Percentiles rank a stretch among this genome's conserved stretches.
Evolutionary conservation across 768 basidiomycete species (phyloP).

Genomic region (Boletus edulis): DNA sequence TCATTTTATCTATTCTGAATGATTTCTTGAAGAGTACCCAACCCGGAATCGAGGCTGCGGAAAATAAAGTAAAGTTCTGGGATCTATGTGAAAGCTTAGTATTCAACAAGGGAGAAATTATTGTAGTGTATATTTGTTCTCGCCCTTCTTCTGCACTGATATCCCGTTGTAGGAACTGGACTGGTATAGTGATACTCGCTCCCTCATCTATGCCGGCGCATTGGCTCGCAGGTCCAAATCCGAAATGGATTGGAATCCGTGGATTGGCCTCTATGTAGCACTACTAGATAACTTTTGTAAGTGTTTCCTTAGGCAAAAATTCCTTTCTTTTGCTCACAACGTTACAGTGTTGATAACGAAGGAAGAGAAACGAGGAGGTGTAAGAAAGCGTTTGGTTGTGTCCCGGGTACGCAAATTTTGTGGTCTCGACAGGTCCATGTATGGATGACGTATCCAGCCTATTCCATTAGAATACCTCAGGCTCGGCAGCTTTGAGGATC

Average conservation of each 20-base stretch:
- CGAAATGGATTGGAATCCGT: conserved; percentile 66
- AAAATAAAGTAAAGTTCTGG: conserved; percentile 88
- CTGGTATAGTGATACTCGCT: conserved; percentile 70
- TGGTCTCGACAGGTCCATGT: neutral
- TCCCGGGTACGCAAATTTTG: conserved; percentile 53
- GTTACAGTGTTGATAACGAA: conserved; percentile 60
- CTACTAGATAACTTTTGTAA: conserved; percentile 77
- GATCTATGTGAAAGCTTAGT: conserved; percentile 71
- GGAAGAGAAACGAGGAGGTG: conserved; percentile 55
- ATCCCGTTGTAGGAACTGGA: conserved; percentile 67
- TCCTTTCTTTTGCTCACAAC: conserved; percentile 1
- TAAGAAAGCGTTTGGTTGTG: conserved; percentile 50
- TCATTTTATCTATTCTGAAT: conserved; percentile 64
- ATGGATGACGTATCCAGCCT: conserved; percentile 46
- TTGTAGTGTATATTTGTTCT: conserved; percentile 46
- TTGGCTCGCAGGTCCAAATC: conserved; percentile 59
- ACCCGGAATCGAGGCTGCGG: conserved; percentile 89
- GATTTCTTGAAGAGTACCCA: conserved; percentile 82
- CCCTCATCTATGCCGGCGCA: conserved; percentile 64
- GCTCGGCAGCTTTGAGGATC: conserved; percentile 58
- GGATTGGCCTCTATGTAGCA: conserved; percentile 66
- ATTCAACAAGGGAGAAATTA: conserved; percentile 77
- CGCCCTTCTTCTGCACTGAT: conserved; percentile 1
- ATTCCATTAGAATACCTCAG: conserved; percentile 78
- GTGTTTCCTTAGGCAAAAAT: conserved; percentile 20